These are phyloP conservation scores for Sicyos baderoa DNA, from an alignment of 306 rosid genomes.

Conservation along the genomic window DNA sequence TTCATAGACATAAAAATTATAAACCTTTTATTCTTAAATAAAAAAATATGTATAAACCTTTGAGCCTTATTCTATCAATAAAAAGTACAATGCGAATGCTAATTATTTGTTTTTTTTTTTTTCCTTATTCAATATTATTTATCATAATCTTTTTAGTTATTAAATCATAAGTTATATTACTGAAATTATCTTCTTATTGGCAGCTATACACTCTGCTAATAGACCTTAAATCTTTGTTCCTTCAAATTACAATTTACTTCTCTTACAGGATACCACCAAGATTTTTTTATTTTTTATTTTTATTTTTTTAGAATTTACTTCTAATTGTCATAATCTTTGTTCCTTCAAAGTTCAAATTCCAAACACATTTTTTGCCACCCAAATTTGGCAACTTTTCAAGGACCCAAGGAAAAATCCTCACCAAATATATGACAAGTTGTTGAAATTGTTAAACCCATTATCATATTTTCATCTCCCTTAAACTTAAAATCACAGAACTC, in stretches of 20 bases:
- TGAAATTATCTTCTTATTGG: too few species aligned
- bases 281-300: too few species aligned
- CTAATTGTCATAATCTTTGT: too few species aligned
- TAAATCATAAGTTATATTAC: too few species aligned
- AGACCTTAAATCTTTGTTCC: neutral
- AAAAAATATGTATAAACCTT: too few species aligned
- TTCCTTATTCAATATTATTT: too few species aligned
- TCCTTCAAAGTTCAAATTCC: too few species aligned
- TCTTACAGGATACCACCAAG: neutral
- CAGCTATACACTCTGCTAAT: too few species aligned
- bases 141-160: too few species aligned
- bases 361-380: neutral
- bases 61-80: neutral
- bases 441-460: neutral
- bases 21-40: neutral
- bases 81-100: neutral
- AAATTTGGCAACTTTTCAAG: neutral
- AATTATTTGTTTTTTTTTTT: neutral
- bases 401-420: neutral
- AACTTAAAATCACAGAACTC: neutral
- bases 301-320: too few species aligned
- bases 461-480: too few species aligned
- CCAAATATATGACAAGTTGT: neutral
- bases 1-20: neutral
- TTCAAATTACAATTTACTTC: neutral